These are phyloP conservation scores for Phytophthora pini DNA, from an alignment of 352 stramenopile genomes.

Conservation along the genomic window DNA sequence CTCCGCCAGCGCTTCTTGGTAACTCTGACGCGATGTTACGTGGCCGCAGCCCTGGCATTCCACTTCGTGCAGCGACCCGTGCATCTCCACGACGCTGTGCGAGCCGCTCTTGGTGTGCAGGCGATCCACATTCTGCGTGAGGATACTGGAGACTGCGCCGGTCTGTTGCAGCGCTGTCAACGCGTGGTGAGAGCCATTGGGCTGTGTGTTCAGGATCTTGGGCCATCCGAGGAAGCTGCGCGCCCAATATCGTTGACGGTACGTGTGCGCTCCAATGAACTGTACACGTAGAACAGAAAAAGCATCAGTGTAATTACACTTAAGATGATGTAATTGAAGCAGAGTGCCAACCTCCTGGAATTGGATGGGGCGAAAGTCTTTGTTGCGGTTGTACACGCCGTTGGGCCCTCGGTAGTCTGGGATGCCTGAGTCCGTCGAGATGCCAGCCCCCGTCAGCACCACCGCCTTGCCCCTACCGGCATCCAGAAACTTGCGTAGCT, in stretches of 20 bases:
- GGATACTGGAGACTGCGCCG: slow-evolving; percentile 63
- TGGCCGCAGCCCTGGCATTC: slow-evolving; percentile 77
- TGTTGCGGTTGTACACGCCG: slow-evolving; percentile 94
- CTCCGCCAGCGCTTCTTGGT: slow-evolving; percentile 83
- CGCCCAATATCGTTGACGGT: slow-evolving; percentile 94
- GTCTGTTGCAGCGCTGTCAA: slow-evolving; percentile 81
- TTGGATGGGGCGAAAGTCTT: slow-evolving; percentile 95
- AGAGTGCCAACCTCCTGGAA: slow-evolving; percentile 92
- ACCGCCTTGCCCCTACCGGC: slow-evolving; percentile 54
- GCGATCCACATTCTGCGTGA: slow-evolving; percentile 98
- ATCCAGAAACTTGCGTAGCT: slow-evolving; percentile 67
- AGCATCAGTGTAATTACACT: neutral
- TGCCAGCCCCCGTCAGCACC: slow-evolving; percentile 94
- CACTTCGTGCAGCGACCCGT: slow-evolving; percentile 93
- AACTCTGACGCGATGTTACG: slow-evolving; percentile 76
- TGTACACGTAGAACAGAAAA: slow-evolving; percentile 11
- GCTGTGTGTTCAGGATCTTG: slow-evolving; percentile 77
- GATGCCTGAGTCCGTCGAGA: slow-evolving; percentile 97
- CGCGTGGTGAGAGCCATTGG: slow-evolving; percentile 92
- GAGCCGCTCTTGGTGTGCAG: slow-evolving; percentile 93
- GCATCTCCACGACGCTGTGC: slow-evolving; percentile 92
- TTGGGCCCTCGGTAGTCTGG: slow-evolving; percentile 96
- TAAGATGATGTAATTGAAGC: neutral
- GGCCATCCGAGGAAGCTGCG: slow-evolving; percentile 90
- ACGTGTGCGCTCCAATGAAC: slow-evolving; percentile 73